Percentiles rank a stretch among this genome's conserved stretches.
Conservation (phyloP, 1,284 basidiomycete genomes). For the Waitea zeae region DNA sequence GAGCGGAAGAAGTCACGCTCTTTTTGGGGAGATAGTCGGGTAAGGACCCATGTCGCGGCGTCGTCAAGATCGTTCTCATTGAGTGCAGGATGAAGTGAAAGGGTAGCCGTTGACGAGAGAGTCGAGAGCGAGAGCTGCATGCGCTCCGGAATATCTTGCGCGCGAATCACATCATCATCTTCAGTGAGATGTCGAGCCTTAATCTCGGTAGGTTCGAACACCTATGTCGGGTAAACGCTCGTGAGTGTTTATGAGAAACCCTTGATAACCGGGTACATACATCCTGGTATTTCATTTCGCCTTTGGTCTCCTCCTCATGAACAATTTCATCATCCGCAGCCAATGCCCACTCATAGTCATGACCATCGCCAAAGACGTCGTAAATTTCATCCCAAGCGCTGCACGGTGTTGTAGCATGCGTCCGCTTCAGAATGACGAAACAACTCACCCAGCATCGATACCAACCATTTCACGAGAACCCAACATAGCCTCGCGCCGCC, state of each 20-base stretch:
- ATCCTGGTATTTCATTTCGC: conserved; percentile 79
- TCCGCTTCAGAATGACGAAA: not conserved
- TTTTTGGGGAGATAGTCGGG: conserved; percentile 68
- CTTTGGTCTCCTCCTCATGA: conserved; percentile 46
- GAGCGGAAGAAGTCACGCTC: conserved; percentile 58
- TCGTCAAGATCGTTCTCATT: conserved; percentile 58
- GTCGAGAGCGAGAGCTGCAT: conserved; percentile 91
- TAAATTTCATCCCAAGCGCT: conserved; percentile 96
- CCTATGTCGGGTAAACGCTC: conserved; percentile 26
- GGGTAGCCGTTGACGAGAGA: conserved; percentile 47
- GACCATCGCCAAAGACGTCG: conserved; percentile 94
- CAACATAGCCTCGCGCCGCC: conserved; percentile 35
- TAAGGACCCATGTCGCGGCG: conserved; percentile 82
- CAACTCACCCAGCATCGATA: conserved; percentile 69
- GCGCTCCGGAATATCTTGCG: conserved; percentile 86
- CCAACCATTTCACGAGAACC: conserved; percentile 62
- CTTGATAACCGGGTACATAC: conserved; percentile 26
- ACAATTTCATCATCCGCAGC: conserved; percentile 56
- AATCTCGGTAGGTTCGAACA: conserved; percentile 98
- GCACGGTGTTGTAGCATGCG: not conserved
- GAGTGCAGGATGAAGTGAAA: conserved; percentile 51
- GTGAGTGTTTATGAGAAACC: not conserved
- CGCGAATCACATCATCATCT: conserved; percentile 87
- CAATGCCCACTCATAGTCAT: conserved; percentile 93
- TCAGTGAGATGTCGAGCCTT: conserved; percentile 82